These are phyloP conservation scores for Aristolochia fimbriata DNA, from an alignment of 164 flowering plant genomes.

Conservation along the genomic window DNA sequence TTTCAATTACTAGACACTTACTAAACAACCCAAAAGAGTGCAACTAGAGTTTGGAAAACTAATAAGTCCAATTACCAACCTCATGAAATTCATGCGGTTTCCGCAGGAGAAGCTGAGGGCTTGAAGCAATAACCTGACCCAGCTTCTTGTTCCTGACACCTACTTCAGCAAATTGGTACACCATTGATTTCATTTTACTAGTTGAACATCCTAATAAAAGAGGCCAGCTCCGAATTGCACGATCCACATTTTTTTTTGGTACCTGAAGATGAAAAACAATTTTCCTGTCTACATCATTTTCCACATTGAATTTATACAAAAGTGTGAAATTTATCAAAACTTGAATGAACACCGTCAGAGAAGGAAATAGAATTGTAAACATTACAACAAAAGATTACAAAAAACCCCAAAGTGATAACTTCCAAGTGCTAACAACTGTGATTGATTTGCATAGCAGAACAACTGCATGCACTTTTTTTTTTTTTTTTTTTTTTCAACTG, in stretches of 20 bases:
- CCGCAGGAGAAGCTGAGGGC: constrained; percentile 74
- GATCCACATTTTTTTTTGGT: constrained; percentile 34
- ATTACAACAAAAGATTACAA: too few species aligned
- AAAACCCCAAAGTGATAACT: too few species aligned
- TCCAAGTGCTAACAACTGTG: too few species aligned
- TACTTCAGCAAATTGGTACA: constrained; percentile 39
- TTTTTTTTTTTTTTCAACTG: too few species aligned
- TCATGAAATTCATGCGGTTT: constrained; percentile 57
- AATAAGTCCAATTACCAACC: constrained; percentile 28
- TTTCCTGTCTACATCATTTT: too few species aligned
- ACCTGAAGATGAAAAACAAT: constrained; percentile 20
- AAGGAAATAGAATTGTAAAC: too few species aligned
- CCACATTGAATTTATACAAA: too few species aligned
- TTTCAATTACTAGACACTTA: not conserved
- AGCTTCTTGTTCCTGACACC: constrained; percentile 49
- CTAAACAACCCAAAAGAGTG: not conserved
- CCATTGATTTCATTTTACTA: constrained; percentile 51
- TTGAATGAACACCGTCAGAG: too few species aligned
- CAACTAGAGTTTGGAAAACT: not conserved
- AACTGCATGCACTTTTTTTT: too few species aligned
- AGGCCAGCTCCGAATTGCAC: constrained; percentile 72
- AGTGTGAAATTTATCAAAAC: too few species aligned
- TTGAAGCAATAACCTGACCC: constrained; percentile 53
- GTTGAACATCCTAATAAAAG: constrained; percentile 69
- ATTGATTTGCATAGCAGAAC: too few species aligned